phyloP scores from a whole-genome alignment of 768 basidiomycete species.

The Infundibulicybe gibba region DNA sequence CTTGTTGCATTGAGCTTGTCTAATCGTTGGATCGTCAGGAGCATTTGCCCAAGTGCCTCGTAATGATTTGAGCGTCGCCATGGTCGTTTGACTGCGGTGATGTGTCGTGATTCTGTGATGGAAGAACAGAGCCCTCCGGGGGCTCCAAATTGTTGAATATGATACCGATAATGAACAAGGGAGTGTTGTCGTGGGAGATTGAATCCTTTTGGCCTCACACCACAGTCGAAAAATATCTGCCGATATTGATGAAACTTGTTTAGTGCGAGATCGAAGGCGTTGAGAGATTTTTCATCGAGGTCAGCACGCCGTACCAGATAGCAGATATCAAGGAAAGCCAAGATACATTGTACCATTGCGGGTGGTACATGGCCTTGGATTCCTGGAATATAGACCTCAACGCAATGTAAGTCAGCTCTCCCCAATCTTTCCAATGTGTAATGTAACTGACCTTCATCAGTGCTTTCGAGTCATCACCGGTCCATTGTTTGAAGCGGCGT shows the following conservation, averaged over 20 bases:
- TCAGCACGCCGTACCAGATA: slow-evolving; percentile 2
- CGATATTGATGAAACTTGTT: background rate
- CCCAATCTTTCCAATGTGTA: no score
- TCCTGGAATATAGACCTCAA: no score
- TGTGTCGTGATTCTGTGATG: no score
- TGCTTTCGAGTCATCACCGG: no score
- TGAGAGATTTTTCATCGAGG: background rate
- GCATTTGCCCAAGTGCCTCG: slow-evolving; percentile 18
- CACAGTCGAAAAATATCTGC: slow-evolving; percentile 1
- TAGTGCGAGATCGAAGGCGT: background rate
- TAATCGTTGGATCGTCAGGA: slow-evolving; percentile 10
- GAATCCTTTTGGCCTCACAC: background rate
- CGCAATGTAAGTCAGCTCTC: no score
- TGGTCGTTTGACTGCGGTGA: no score
- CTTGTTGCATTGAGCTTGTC: slow-evolving; percentile 13
- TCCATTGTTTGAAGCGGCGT: no score
- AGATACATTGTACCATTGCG: slow-evolving; percentile 3
- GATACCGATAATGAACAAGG: background rate
- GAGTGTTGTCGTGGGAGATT: slow-evolving; percentile 1
- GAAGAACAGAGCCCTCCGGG: no score
- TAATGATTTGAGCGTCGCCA: no score
- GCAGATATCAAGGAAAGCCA: slow-evolving; percentile 11
- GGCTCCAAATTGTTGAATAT: background rate
- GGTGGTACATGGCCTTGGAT: slow-evolving; percentile 1
- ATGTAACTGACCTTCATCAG: no score